Percentiles rank a stretch among this genome's conserved stretches.
These are phyloP conservation scores for Brettanomyces bruxellensis DNA, from an alignment of 805 yeast genomes.

Conservation along the genomic window DNA sequence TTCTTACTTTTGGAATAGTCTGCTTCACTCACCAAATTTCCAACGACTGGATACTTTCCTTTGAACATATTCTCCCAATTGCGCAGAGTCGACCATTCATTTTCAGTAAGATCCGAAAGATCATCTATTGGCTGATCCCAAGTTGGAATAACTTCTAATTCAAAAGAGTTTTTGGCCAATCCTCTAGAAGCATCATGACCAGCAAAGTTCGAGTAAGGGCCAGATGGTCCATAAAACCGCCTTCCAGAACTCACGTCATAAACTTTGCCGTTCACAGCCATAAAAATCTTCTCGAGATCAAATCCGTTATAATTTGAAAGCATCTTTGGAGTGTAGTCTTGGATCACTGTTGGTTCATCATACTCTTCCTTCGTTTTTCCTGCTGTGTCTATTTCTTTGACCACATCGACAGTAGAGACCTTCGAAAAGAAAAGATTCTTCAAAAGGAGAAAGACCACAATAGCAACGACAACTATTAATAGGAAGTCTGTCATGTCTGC, in stretches of 20 bases:
- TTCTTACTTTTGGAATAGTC: constrained; percentile 4
- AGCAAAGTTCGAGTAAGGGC: constrained; percentile 90
- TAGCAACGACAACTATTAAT: constrained; percentile 15
- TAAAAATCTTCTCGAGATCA: constrained; percentile 69
- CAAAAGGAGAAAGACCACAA: constrained; percentile 14
- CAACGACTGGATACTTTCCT: constrained; percentile 75
- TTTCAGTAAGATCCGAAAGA: constrained; percentile 47
- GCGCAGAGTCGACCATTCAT: constrained; percentile 59
- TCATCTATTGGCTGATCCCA: constrained; percentile 73
- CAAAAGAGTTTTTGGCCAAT: constrained; percentile 82
- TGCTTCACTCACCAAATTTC: constrained; percentile 46
- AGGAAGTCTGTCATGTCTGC: constrained; percentile 19
- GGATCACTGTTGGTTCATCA: constrained; percentile 21
- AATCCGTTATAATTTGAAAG: constrained; percentile 72
- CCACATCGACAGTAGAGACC: constrained; percentile 13
- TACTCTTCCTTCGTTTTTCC: constrained; percentile 4
- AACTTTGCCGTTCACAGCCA: constrained; percentile 80
- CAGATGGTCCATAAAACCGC: constrained; percentile 90
- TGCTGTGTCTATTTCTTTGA: constrained; percentile 18
- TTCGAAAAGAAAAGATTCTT: constrained; percentile 16
- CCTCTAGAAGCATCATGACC: constrained; percentile 96
- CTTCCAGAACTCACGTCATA: constrained; percentile 77
- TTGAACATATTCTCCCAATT: constrained; percentile 83
- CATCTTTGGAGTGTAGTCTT: constrained; percentile 63
- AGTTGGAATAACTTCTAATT: constrained; percentile 49